Evolutionary conservation across 2,329 filamentous ascomycete genomes (phyloP).

Genomic region (Calonectria pauciramosa): DNA sequence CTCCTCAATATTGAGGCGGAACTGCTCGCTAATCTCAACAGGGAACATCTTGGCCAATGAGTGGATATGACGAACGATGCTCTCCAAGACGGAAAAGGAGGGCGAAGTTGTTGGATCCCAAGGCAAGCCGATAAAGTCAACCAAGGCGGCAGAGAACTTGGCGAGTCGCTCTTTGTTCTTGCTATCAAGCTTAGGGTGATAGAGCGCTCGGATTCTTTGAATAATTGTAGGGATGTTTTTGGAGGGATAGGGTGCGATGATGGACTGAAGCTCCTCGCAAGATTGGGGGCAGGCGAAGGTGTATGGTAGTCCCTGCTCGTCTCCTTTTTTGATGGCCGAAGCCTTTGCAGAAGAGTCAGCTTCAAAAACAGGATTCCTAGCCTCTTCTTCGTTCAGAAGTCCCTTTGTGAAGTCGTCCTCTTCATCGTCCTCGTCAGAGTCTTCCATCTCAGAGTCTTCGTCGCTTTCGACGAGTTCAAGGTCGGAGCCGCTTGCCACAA

Average conservation of each 20-base stretch:
- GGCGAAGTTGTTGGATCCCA: slow-evolving; percentile 60
- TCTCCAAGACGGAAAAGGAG: slow-evolving; percentile 80
- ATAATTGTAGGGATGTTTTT: slow-evolving; percentile 82
- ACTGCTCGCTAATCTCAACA: slow-evolving; percentile 80
- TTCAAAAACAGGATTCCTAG: slow-evolving; percentile 66
- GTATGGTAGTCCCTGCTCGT: slow-evolving; percentile 77
- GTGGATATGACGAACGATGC: slow-evolving; percentile 89
- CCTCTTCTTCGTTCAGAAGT: slow-evolving; percentile 71
- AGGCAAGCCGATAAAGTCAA: slow-evolving; percentile 71
- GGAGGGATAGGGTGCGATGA: slow-evolving; percentile 72
- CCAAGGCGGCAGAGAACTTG: slow-evolving; percentile 74
- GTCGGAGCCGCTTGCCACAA: slow-evolving; percentile 85
- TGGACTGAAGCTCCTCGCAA: slow-evolving; percentile 79
- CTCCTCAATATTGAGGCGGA: slow-evolving; percentile 79
- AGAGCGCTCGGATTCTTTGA: slow-evolving; percentile 90
- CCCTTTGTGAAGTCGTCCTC: slow-evolving; percentile 82
- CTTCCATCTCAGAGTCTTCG: slow-evolving; percentile 65
- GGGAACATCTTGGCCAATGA: slow-evolving; percentile 91
- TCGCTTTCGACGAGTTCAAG: slow-evolving; percentile 70
- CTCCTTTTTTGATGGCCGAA: slow-evolving; percentile 52
- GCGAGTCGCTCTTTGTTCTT: slow-evolving; percentile 88
- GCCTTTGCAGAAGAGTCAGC: slow-evolving; percentile 58
- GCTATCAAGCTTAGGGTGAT: slow-evolving; percentile 87
- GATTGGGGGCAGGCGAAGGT: slow-evolving; percentile 89
- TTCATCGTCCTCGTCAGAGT: slow-evolving; percentile 59